Conservation (phyloP, 345 rosid genomes). For the Eucalyptus microcorys region DNA sequence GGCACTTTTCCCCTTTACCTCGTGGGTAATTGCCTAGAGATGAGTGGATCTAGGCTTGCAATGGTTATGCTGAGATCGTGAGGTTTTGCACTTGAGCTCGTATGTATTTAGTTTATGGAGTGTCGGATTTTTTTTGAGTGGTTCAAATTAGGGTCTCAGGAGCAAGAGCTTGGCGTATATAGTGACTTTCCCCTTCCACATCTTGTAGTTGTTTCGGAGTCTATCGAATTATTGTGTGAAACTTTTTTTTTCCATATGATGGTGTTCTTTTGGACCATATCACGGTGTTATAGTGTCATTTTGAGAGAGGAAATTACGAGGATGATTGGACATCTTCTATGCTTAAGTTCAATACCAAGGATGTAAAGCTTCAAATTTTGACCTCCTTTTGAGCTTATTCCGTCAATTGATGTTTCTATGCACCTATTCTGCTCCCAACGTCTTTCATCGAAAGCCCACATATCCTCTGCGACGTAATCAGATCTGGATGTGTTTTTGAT, state of each 20-base stretch:
- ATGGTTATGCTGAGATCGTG: not conserved
- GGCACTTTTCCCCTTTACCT: not conserved
- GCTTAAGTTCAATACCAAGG: not conserved
- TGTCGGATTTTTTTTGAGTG: not conserved
- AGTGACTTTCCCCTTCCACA: not conserved
- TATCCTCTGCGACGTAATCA: not conserved
- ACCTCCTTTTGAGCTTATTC: not conserved
- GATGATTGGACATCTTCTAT: not conserved
- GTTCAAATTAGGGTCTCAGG: not conserved
- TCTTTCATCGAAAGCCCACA: not conserved
- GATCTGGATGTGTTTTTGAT: not conserved
- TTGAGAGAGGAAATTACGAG: not conserved
- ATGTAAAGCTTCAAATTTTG: not conserved
- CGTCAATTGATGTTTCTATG: not conserved
- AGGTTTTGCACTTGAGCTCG: not conserved
- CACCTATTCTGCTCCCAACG: not conserved
- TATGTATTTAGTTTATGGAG: not conserved
- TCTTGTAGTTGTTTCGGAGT: not conserved
- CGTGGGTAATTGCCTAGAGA: not conserved
- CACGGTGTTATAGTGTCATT: not conserved
- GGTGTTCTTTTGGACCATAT: not conserved
- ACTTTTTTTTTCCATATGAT: not conserved
- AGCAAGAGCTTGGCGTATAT: not conserved
- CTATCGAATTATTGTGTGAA: not conserved
- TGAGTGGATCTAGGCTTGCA: not conserved